Percentiles rank a stretch among this genome's conserved stretches.
Evolutionary conservation across 2,329 filamentous ascomycete species (phyloP).

Genomic region (Elsinoe australis): DNA sequence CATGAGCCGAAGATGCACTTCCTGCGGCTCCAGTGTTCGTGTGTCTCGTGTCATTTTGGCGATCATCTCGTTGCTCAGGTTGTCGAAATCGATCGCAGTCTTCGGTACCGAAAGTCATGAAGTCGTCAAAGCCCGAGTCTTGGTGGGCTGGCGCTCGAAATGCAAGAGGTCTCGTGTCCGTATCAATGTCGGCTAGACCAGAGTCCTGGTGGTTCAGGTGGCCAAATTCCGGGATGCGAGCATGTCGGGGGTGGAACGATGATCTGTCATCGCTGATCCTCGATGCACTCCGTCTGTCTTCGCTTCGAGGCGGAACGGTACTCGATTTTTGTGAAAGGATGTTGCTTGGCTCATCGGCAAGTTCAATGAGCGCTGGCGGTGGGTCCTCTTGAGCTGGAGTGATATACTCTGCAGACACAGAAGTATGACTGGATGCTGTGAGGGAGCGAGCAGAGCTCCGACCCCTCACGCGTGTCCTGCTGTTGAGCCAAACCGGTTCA

Average conservation of each 20-base stretch:
- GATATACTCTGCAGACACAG: not conserved
- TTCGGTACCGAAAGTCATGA: constrained; percentile 21
- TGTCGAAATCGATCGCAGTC: not conserved
- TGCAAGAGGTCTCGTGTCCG: not conserved
- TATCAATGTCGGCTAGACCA: not conserved
- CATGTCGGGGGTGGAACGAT: too few relatives aligned
- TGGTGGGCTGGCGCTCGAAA: constrained; percentile 25
- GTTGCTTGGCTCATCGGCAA: not conserved
- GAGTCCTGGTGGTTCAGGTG: not conserved
- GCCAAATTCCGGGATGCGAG: not conserved
- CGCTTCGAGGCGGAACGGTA: not conserved
- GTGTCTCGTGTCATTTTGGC: not conserved
- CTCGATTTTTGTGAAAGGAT: not conserved
- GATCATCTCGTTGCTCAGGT: too few relatives aligned
- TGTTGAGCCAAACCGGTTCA: not conserved
- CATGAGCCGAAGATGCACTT: not conserved
- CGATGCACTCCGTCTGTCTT: not conserved
- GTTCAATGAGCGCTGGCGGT: not conserved
- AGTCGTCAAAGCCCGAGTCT: constrained; percentile 34
- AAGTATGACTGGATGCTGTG: not conserved
- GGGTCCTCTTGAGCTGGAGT: not conserved
- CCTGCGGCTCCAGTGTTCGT: too few relatives aligned
- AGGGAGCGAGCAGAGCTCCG: constrained; percentile 2
- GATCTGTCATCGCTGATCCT: constrained; percentile 9
- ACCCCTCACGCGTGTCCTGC: not conserved